Evolutionary conservation across 345 rosid genomes (phyloP).

Genomic region (Populus deltoides): DNA sequence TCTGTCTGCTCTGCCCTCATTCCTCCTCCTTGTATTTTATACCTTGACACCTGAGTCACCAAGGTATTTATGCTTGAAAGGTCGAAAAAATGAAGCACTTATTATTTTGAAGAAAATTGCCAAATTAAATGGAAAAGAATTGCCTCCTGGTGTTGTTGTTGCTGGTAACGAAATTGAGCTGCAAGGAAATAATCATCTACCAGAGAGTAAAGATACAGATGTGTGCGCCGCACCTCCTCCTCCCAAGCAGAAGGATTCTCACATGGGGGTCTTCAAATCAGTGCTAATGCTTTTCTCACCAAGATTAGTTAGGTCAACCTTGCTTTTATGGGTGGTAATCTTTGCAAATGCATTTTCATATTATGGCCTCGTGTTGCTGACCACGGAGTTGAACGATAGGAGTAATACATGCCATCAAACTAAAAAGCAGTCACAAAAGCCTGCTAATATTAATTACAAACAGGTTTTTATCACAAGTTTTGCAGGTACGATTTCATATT

Average conservation of each 20-base stretch:
- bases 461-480: conserved; percentile 79
- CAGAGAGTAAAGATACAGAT: conserved; percentile 31
- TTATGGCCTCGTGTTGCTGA: conserved; percentile 83
- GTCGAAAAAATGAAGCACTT: conserved; percentile 60
- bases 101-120: conserved; percentile 61
- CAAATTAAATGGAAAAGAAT: conserved; percentile 42
- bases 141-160: conserved; percentile 70
- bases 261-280: conserved; percentile 38
- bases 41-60: conserved; percentile 74
- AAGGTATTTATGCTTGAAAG: conserved; percentile 71
- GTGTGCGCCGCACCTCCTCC: not conserved
- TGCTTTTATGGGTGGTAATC: conserved; percentile 78
- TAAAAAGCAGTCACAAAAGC: conserved; percentile 20
- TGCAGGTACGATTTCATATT: conserved; percentile 50
- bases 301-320: conserved; percentile 55
- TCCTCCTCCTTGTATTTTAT: conserved; percentile 73
- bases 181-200: conserved; percentile 23
- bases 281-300: conserved; percentile 65
- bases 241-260: conserved; percentile 34
- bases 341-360: conserved; percentile 89
- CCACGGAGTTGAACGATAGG: conserved; percentile 71
- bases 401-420: conserved; percentile 37
- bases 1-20: conserved; percentile 72
- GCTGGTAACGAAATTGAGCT: conserved; percentile 53
- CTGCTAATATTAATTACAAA: conserved; percentile 54